Percentiles rank a stretch among this genome's conserved stretches.
phyloP scores from a whole-genome alignment of 1,284 basidiomycete species.

The Marasmius oreades region DNA sequence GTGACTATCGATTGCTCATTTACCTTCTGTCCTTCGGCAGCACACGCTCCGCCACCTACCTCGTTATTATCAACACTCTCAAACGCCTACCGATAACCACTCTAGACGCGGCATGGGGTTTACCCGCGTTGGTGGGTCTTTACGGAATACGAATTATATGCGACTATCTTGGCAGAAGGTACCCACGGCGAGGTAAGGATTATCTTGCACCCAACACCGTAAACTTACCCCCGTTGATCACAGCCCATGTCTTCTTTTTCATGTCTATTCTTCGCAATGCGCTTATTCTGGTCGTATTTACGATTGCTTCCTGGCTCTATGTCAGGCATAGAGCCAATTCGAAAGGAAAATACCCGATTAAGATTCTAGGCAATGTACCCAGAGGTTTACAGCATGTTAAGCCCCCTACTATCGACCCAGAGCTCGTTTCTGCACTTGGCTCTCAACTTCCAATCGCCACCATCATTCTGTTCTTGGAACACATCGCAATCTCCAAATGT shows the following conservation, averaged over 20 bases:
- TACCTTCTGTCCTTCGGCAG: constrained; percentile 31
- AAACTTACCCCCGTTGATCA: constrained; percentile 2
- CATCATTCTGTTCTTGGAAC: constrained; percentile 93
- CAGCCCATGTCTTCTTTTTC: constrained; percentile 86
- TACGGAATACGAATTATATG: constrained; percentile 76
- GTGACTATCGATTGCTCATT: no score
- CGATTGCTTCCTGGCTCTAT: constrained; percentile 83
- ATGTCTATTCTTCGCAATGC: constrained; percentile 82
- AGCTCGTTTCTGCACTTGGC: constrained; percentile 70
- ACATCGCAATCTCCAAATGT: constrained; percentile 95
- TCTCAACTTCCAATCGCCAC: constrained; percentile 87
- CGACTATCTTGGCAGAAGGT: constrained; percentile 56
- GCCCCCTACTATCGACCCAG: constrained; percentile 60
- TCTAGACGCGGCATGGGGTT: constrained; percentile 89
- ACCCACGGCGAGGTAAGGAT: constrained; percentile 61
- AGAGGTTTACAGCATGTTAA: constrained; percentile 80
- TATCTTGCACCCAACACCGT: background rate
- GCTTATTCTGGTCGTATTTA: constrained; percentile 82
- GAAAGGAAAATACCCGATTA: constrained; percentile 78
- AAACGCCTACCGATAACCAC: constrained; percentile 73
- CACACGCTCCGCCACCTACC: constrained; percentile 82
- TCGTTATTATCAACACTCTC: constrained; percentile 89
- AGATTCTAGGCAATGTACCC: constrained; percentile 82
- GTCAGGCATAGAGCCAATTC: constrained; percentile 58
- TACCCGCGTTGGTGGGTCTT: constrained; percentile 71